A percentile compares a stretch with the other conserved stretches of the same genome.
phyloP scores from a whole-genome alignment of 2,329 filamentous ascomycete genomes.

The Ophiosphaerella narmari region DNA sequence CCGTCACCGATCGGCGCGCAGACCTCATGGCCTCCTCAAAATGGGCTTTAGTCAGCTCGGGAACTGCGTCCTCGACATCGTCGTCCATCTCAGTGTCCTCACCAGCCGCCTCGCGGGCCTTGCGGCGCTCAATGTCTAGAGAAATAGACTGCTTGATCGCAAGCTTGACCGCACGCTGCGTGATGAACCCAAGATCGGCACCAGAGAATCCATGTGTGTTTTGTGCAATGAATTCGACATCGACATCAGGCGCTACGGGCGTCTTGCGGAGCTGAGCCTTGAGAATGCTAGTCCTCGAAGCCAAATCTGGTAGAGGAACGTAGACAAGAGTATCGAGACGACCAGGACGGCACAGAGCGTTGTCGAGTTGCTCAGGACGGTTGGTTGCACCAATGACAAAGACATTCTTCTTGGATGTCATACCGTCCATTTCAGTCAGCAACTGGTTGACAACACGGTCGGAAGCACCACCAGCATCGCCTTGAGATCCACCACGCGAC shows the following conservation, averaged over 20 bases:
- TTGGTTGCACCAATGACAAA: slow-evolving; percentile 99
- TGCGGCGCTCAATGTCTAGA: slow-evolving; percentile 83
- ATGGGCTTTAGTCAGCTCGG: slow-evolving; percentile 92
- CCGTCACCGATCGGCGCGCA: slow-evolving; percentile 89
- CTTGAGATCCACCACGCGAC: slow-evolving; percentile 94
- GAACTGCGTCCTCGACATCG: slow-evolving; percentile 84
- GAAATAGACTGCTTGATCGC: slow-evolving; percentile 97
- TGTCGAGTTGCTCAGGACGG: slow-evolving; percentile 97
- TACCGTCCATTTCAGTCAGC: slow-evolving; percentile 98
- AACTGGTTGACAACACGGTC: slow-evolving; percentile 99
- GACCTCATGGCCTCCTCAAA: slow-evolving; percentile 99
- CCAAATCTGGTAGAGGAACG: slow-evolving; percentile 92
- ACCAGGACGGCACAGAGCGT: slow-evolving; percentile 94
- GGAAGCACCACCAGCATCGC: slow-evolving; percentile 95
- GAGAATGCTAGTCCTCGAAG: slow-evolving; percentile 85
- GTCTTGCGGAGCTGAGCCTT: slow-evolving; percentile 98
- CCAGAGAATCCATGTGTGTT: slow-evolving; percentile 99
- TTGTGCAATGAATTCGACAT: slow-evolving; percentile 88
- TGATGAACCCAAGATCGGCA: slow-evolving; percentile 99
- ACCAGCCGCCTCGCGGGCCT: slow-evolving; percentile 79
- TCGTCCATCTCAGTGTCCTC: slow-evolving; percentile 76
- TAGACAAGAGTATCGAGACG: slow-evolving; percentile 99
- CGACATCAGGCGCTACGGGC: slow-evolving; percentile 83
- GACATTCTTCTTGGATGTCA: slow-evolving; percentile 99
- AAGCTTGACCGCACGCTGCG: slow-evolving; percentile 97